A percentile compares a stretch with the other conserved stretches of the same genome.
phyloP scores from a whole-genome alignment of 768 basidiomycete genomes.

The Trametes sanguinea region DNA sequence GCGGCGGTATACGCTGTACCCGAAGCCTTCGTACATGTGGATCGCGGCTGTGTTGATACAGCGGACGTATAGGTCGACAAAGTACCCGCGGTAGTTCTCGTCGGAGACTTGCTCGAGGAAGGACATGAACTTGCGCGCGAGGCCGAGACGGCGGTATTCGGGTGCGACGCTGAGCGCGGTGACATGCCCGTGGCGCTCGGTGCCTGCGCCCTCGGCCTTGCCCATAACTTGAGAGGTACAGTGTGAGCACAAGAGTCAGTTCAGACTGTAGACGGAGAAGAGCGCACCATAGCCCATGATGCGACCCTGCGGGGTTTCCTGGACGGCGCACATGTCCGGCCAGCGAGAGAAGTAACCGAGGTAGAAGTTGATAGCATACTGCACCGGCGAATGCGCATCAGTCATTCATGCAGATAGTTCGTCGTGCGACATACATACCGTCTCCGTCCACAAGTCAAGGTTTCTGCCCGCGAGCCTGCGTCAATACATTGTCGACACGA shows the following conservation, averaged over 20 bases:
- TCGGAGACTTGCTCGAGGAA: slow-evolving; percentile 87
- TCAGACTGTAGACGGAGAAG: neutral
- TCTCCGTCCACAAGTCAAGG: slow-evolving; percentile 96
- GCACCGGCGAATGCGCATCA: neutral
- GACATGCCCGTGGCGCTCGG: slow-evolving; percentile 92
- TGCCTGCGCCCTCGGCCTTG: slow-evolving; percentile 79
- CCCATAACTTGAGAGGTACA: slow-evolving; percentile 68
- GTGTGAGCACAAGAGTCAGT: neutral
- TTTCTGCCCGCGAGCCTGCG: slow-evolving; percentile 54
- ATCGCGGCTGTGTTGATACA: slow-evolving; percentile 85
- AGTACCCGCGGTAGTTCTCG: slow-evolving; percentile 78
- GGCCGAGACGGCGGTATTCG: slow-evolving; percentile 83
- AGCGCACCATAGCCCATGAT: slow-evolving; percentile 92
- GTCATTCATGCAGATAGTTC: neutral
- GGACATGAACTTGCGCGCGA: slow-evolving; percentile 85
- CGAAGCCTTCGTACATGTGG: slow-evolving; percentile 83
- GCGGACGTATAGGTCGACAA: slow-evolving; percentile 95
- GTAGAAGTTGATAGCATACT: slow-evolving; percentile 92
- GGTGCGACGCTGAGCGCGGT: slow-evolving; percentile 95
- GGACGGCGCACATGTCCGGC: slow-evolving; percentile 88
- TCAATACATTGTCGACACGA: neutral
- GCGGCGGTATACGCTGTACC: slow-evolving; percentile 89
- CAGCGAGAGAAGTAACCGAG: slow-evolving; percentile 85
- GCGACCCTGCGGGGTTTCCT: slow-evolving; percentile 77
- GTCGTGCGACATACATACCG: slow-evolving; percentile 51